Evolutionary conservation across 2,329 filamentous ascomycete species (phyloP), one percentile per base, ranked within the genome.

Genomic region (Sporothrix variecibatus): DNA sequence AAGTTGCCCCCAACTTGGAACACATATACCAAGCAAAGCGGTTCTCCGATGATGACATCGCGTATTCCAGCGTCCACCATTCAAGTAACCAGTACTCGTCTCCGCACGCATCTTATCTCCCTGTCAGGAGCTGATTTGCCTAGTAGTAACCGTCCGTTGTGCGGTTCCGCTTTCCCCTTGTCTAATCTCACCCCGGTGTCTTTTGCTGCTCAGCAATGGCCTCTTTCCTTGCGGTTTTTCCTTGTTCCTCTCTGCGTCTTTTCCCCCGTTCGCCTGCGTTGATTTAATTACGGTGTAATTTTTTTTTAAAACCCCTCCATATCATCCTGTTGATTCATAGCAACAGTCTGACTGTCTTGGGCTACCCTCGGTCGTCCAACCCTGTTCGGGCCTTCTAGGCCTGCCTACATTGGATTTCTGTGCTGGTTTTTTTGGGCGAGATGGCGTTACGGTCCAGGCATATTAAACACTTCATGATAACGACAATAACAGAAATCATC

Each of bases 31-130:
- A 76, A 31, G 56, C 73, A 26, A 79, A 77, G 67, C 75, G 73
- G 3, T 78, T 74, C 58, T 77, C 75, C 0, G n/a, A 72, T 2
- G 75, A 77, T 8, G 78, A 79, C 31, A 53, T 79, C 15, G 23
- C 64, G 5, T 78, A 76, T 62, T 75, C 77, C 0, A 71, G 38
- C 3, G 67, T 77, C 12, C 65, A 67, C 23, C 76, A 73, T 51
- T 76, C 76, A 2, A 65, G 67, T 56, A 56, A 75, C 12, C 56
- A 74, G 1, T 74, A 75, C 46, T 60, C 75, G 7, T 72, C 73
- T 1, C 34, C 72, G 3, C 74, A 75, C 17, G 7, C 72, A 23
- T 31, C 69, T 2, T 75, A 65, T 65, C 60, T 76, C 8, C 62
- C 15, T 23, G 75, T 74, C 11, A 53, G 67, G 34, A 73, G 72